Evolutionary conservation across 805 yeast genomes (phyloP), one percentile per base, ranked within the genome.

Genomic region (Cyberlindnera japonica): DNA sequence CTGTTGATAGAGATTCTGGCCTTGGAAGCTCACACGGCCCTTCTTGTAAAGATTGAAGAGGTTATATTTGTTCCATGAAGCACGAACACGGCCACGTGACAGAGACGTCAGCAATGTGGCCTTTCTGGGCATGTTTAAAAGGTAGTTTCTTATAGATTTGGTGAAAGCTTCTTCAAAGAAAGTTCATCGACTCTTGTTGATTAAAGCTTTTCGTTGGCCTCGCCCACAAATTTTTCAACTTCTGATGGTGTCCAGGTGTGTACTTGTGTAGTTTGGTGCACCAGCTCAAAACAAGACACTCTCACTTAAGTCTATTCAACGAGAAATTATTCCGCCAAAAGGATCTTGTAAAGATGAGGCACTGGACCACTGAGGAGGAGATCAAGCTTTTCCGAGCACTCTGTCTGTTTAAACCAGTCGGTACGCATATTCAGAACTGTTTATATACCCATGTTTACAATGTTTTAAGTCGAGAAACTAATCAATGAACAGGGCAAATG

Each of bases 51-150:
- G 59, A 57, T 93, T 93, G 77, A 87, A 93, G 61, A 93, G 69
- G 62, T 91, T 91, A 65, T 79, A 80, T 66, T 89, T 89, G 77
- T 87, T 90, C 83, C 87, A 85, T 18, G 96, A 84, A 44, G 95
- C 77, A 54, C 97, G 83, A 52, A 93, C 74, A 43, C 86, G 74
- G 39, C 87, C 86, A 57, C 85, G 72, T 38, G 79, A 62, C 63
- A 79, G 63, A 43, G 81, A 74, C 67, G 74, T 69, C 58, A 79
- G 60, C 47, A 74, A 64, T 45, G 64, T 63, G n/a, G 81, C 75
- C 66, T 69, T 75, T 63, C 81, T 75, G 41, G 85, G 83, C 86
- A 79, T 79, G 26, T n/a, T n/a, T n/a, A n/a, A n/a, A n/a, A n/a
- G n/a, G n/a, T n/a, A n/a, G n/a, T n/a, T n/a, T n/a, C n/a, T n/a